Evolutionary conservation across 2,329 filamentous ascomycete genomes (phyloP).

Genomic region (Gnomoniopsis sp.): DNA sequence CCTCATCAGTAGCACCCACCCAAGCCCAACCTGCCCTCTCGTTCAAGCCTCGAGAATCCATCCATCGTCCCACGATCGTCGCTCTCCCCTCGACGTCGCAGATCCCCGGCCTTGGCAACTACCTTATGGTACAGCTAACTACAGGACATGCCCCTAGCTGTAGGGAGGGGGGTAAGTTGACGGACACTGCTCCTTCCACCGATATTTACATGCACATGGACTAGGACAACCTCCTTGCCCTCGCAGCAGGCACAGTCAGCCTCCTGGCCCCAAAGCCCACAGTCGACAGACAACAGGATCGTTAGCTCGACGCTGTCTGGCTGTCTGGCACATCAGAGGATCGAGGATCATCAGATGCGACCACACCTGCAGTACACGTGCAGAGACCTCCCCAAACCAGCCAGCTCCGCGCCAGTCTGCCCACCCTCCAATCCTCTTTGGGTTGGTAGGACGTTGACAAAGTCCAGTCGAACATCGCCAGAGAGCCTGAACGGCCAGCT

Average conservation of each 20-base stretch:
- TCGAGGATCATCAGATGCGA: slow-evolving; percentile 6
- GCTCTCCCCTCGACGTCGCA: too few relatives aligned
- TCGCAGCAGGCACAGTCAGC: neutral
- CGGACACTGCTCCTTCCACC: too few relatives aligned
- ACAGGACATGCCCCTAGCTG: too few relatives aligned
- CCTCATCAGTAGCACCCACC: neutral
- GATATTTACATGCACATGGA: neutral
- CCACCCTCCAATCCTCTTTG: neutral
- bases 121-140: too few relatives aligned
- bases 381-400: neutral
- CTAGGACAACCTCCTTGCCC: neutral
- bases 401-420: neutral
- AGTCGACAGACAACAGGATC: neutral
- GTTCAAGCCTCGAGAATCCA: neutral
- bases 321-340: neutral
- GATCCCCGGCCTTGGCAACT: too few relatives aligned
- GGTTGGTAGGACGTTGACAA: too few relatives aligned
- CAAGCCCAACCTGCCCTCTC: neutral
- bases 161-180: too few relatives aligned
- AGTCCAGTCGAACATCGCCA: too few relatives aligned
- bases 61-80: neutral
- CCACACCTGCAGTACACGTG: slow-evolving; percentile 2
- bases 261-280: neutral
- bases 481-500: neutral
- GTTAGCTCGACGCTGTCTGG: neutral